phyloP scores from a whole-genome alignment of 176 grass and related monocot genomes.

The Paspalum vaginatum region DNA sequence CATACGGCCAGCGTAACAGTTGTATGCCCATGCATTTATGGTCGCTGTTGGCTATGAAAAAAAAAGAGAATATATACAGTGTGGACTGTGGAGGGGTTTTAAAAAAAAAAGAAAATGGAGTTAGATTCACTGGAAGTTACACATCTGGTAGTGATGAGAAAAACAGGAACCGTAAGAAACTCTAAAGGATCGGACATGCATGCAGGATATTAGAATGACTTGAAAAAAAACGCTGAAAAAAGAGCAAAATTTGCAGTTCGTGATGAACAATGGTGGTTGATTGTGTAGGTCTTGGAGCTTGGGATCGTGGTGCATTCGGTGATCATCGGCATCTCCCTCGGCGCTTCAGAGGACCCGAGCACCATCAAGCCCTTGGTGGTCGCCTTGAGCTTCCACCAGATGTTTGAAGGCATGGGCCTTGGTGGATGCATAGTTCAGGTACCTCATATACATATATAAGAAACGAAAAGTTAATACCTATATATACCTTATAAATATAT shows the following conservation, averaged over 20 bases:
- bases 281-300: constrained; percentile 60
- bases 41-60: no score
- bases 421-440: constrained; percentile 85
- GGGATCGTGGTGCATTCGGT: constrained; percentile 86
- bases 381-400: constrained; percentile 77
- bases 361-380: constrained; percentile 65
- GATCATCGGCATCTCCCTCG: constrained; percentile 80
- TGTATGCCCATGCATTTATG: not conserved
- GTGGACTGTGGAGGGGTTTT: not conserved
- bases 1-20: not conserved
- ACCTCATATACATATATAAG: not conserved
- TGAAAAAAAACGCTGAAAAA: no score
- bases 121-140: no score
- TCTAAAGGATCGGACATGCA: no score
- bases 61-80: not conserved
- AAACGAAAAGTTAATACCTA: no score
- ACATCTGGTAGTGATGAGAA: no score
- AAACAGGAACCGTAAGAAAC: no score
- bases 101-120: no score
- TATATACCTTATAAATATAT: no score
- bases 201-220: no score
- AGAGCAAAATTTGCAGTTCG: no score
- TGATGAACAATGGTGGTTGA: not conserved
- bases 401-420: constrained; percentile 84
- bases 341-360: constrained; percentile 42